Base-by-base conservation (phyloP, 2,329 filamentous ascomycete genomes). In the Trichoderma afroharzianum region DNA sequence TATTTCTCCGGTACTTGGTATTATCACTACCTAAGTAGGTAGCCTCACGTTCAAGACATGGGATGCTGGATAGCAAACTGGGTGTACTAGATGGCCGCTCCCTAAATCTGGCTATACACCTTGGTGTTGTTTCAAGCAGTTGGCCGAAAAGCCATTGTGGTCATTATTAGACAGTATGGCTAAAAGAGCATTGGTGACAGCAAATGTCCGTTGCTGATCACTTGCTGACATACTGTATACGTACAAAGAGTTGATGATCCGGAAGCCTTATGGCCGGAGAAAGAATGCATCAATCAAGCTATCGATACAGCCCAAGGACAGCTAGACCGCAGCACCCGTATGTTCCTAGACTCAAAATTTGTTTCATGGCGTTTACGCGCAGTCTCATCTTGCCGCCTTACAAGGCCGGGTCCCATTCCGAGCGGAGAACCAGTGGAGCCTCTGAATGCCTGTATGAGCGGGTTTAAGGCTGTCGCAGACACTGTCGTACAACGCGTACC, bases 311-410 rank as follows among this genome's bases (percentile, higher is more conserved):
- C 11, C 6, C 21, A 24, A 21, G 21, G 47, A 50, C 18, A 12
- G 43, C 21, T 24, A 24, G 47, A 3, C n/a, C n/a, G 8, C 47
- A 12, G 47, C 21, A 1, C 47, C 21, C 47, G 47, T 50, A 53
- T 24, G 26, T 57, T 30, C 53, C 53, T 14, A 4, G 24, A 57
- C 14, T 28, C 53, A 57, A 57, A 9, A 32, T 28, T n/a, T 30
- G 26, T 30, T 58, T 28, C 30, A 59, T 59, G 57, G 18, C n/a
- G 30, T n/a, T n/a, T 30, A 28, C 30, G 61, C 36, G 6, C 21
- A 28, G 61, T 68, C 66, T 68, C 55, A 59, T 28, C 55, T 68
- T 68, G 53, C 66, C 66, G 66, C 66, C 26, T 55, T 18, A 24
- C 18, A 66, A 36, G 43, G n/a, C 24, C 63, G 66, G 66, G 26